Conservation (phyloP, 352 stramenopile genomes). For the Globisporangium perplexum region DNA sequence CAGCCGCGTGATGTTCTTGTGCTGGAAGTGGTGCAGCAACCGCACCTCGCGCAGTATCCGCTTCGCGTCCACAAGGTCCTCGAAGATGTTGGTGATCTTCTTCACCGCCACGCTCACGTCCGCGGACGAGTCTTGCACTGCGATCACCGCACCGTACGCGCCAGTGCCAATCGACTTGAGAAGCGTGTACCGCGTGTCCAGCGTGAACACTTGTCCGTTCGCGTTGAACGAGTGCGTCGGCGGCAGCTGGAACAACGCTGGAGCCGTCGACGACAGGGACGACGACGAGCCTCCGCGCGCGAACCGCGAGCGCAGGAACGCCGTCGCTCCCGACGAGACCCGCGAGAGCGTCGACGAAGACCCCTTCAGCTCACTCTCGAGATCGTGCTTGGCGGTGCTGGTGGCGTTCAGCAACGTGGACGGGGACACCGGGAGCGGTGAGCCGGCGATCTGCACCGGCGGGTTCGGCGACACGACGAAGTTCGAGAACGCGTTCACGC, state of each 20-base stretch:
- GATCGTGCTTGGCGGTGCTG: not conserved
- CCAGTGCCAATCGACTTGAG: conserved; percentile 87
- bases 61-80: conserved; percentile 98
- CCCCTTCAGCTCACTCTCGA: conserved; percentile 6
- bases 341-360: conserved; percentile 8
- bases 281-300: not conserved
- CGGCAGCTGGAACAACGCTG: conserved; percentile 13
- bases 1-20: conserved; percentile 93
- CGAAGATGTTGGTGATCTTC: conserved; percentile 92
- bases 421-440: not conserved
- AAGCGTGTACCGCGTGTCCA: conserved; percentile 85
- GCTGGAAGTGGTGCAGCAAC: conserved; percentile 79
- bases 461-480: conserved; percentile 16
- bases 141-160: conserved; percentile 89
- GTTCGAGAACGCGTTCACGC: conserved; percentile 8
- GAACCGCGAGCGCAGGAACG: conserved; percentile 13
- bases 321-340: conserved; percentile 11
- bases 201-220: conserved; percentile 78
- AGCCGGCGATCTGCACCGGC: conserved; percentile 5
- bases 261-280: conserved; percentile 10
- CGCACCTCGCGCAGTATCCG: conserved; percentile 95
- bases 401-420: not conserved
- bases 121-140: conserved; percentile 52
- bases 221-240: conserved; percentile 72
- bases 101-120: conserved; percentile 89